These are phyloP conservation scores for Bullera alba DNA, from an alignment of 768 basidiomycete species.

Conservation along the genomic window DNA sequence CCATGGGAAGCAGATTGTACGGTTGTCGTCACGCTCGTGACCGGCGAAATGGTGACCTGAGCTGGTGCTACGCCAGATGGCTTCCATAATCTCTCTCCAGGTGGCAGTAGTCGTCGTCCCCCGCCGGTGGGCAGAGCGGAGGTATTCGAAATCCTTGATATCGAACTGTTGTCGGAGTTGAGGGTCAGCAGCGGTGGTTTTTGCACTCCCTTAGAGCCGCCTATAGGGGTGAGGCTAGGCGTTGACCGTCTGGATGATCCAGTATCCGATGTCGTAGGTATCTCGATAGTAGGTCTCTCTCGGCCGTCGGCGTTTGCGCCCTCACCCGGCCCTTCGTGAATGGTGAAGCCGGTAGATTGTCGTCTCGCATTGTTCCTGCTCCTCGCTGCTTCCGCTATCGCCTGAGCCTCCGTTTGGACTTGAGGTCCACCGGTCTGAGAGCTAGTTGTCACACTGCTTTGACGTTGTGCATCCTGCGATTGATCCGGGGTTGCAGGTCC, in stretches of 20 bases:
- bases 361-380: conserved; percentile 1
- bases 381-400: conserved; percentile 29
- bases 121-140: conserved; percentile 8
- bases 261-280: background rate
- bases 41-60: conserved; percentile 34
- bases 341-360: conserved; percentile 5
- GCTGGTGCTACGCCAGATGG: conserved; percentile 32
- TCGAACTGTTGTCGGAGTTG: conserved; percentile 12
- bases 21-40: conserved; percentile 33
- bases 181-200: too few relatives aligned
- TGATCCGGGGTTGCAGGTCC: background rate
- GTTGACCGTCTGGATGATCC: background rate
- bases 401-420: conserved; percentile 33
- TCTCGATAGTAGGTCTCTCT: background rate
- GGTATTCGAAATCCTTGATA: conserved; percentile 10
- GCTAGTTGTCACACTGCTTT: too few relatives aligned
- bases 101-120: conserved; percentile 10
- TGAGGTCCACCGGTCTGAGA: too few relatives aligned
- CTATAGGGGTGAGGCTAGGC: background rate
- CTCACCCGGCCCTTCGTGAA: conserved; percentile 3
- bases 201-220: conserved; percentile 3
- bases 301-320: background rate
- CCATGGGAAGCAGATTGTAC: conserved; percentile 14
- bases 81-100: conserved; percentile 27
- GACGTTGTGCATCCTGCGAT: background rate